Conservation (phyloP, 1,284 basidiomycete species). For the Rhodotorula glutinis region DNA sequence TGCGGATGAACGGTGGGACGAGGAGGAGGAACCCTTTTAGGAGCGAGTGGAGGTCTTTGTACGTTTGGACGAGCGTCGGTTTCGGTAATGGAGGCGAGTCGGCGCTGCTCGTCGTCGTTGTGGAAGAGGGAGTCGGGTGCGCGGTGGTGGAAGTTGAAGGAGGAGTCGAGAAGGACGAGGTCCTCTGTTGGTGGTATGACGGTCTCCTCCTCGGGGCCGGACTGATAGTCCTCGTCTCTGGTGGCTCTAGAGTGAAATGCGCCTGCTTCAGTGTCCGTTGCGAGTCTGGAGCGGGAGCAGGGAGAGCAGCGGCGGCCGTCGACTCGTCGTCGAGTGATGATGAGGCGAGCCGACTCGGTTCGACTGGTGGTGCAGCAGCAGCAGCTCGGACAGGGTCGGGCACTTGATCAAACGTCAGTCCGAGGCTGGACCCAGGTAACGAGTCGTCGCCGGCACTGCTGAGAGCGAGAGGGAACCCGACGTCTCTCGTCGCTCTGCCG, state of each 20-base stretch:
- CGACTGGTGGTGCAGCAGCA: too few relatives aligned
- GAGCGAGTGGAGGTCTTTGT: constrained; percentile 37
- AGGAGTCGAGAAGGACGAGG: not conserved
- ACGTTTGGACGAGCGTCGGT: constrained; percentile 31
- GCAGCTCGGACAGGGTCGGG: too few relatives aligned
- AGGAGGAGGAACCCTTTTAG: constrained; percentile 39
- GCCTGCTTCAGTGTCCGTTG: not conserved
- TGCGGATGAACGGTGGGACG: constrained; percentile 37
- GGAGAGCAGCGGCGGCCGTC: not conserved
- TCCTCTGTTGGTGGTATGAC: not conserved
- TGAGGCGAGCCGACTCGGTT: too few relatives aligned
- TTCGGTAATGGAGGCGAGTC: not conserved
- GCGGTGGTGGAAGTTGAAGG: constrained; percentile 2
- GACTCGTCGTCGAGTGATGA: too few relatives aligned
- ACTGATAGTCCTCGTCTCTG: constrained; percentile 15
- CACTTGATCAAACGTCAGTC: not conserved
- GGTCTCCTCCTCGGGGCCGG: not conserved
- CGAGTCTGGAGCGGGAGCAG: not conserved
- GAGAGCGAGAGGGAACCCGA: not conserved
- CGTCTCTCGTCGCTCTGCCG: not conserved
- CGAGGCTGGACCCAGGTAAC: not conserved
- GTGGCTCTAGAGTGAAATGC: constrained; percentile 13
- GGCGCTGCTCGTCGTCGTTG: too few relatives aligned
- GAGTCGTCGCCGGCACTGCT: not conserved
- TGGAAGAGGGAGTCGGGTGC: constrained; percentile 1